Evolutionary conservation across 768 basidiomycete species (phyloP).

Genomic region (Phaffia australis): DNA sequence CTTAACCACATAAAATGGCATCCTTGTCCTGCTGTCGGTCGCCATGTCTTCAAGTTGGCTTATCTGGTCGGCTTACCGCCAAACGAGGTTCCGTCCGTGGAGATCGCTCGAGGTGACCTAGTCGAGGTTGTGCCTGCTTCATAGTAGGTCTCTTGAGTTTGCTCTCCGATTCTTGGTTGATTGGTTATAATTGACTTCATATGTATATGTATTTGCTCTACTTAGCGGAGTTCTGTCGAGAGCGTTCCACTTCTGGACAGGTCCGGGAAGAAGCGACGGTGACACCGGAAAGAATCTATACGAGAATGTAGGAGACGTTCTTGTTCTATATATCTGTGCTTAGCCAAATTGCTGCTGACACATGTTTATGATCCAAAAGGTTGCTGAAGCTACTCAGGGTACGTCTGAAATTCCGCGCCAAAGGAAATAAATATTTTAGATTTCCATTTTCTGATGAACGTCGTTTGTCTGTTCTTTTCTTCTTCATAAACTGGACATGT

Average conservation of each 20-base stretch:
- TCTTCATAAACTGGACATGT: too few species aligned
- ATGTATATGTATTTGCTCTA: conserved; percentile 54
- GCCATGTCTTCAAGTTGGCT: conserved; percentile 45
- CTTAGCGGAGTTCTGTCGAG: conserved; percentile 64
- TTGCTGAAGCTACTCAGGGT: conserved; percentile 36
- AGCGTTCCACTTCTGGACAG: conserved; percentile 47
- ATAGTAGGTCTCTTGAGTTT: conserved; percentile 25
- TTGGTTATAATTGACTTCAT: conserved; percentile 43
- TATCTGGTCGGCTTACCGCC: conserved; percentile 67
- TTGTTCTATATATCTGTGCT: too few species aligned
- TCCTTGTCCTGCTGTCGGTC: background rate
- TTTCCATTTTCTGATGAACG: background rate
- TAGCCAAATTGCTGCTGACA: background rate
- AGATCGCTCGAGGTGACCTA: conserved; percentile 92
- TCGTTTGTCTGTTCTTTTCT: background rate
- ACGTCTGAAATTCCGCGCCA: conserved; percentile 24
- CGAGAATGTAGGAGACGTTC: conserved; percentile 32
- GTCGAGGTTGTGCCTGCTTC: conserved; percentile 51
- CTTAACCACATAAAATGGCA: background rate
- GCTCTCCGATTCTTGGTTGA: too few species aligned
- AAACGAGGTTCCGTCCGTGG: conserved; percentile 92
- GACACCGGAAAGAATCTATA: conserved; percentile 37
- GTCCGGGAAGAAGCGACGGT: conserved; percentile 36
- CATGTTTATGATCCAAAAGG: background rate
- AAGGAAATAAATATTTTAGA: background rate